Evolutionary conservation across 352 stramenopile species (phyloP).

Genomic region (Globisporangium ultimum): DNA sequence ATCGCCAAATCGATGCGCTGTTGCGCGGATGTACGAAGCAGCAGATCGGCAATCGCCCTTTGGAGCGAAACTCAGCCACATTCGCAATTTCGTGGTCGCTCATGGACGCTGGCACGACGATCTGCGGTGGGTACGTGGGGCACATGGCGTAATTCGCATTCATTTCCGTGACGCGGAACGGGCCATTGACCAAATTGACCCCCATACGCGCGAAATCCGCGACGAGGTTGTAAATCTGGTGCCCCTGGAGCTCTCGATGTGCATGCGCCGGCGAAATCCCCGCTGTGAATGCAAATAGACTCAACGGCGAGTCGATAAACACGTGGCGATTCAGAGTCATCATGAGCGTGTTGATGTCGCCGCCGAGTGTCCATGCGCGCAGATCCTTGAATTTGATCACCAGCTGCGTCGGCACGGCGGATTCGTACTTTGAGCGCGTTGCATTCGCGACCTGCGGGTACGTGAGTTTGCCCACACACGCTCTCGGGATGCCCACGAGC

Average conservation of each 20-base stretch:
- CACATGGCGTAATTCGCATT: conserved; percentile 75
- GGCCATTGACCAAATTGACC: conserved; percentile 32
- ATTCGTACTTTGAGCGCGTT: conserved; percentile 26
- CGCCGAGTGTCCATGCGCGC: conserved; percentile 60
- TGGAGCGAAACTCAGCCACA: conserved; percentile 80
- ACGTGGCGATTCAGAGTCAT: conserved; percentile 65
- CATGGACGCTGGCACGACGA: conserved; percentile 67
- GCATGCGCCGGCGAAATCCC: conserved; percentile 19
- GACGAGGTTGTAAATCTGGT: conserved; percentile 64
- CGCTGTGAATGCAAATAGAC: conserved; percentile 60
- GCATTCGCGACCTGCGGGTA: conserved; percentile 51
- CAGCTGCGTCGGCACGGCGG: conserved; percentile 44
- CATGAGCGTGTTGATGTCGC: conserved; percentile 63
- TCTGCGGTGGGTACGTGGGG: conserved; percentile 70
- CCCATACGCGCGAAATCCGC: conserved; percentile 77
- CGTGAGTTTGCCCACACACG: conserved; percentile 56
- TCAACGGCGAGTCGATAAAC: conserved; percentile 68
- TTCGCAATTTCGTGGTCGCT: conserved; percentile 60
- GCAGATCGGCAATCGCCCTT: conserved; percentile 78
- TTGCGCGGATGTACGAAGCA: conserved; percentile 75
- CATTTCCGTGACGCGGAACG: conserved; percentile 55
- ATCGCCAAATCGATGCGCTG: conserved; percentile 75
- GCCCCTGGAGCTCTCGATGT: conserved; percentile 29
- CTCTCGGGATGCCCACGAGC: conserved; percentile 56
- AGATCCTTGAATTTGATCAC: conserved; percentile 84